Base-by-base conservation (phyloP, 2,329 filamentous ascomycete species). In the Exophiala dermatitidis region DNA sequence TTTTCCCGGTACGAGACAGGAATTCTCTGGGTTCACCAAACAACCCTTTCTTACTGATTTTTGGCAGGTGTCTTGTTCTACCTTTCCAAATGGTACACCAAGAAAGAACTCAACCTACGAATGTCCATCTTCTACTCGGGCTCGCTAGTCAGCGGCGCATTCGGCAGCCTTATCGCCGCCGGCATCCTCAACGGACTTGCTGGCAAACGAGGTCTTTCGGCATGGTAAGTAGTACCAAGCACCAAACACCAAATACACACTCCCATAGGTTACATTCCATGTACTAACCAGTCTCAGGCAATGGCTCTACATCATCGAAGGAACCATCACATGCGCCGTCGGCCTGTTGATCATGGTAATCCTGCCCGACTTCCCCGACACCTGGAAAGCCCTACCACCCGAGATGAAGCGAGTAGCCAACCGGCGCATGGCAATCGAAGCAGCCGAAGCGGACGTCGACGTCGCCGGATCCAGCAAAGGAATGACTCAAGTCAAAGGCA, bases 81-180 rank as follows among this genome's bases (percentile, higher is more conserved):
- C 43, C 72, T 85, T 70, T 2, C 19, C 82, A 79, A 0, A 81
- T 83, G 60, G 77, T 86, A 86, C 66, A 85, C 82, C 1, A 74
- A 81, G 45, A 75, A 77, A 46, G 79, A 82, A 67, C 62, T 83
- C 56, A 74, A 76, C 12, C 69, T 70, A 49, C 51, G 61, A 36
- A 81, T 81, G 60, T 78, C 79, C 49, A 73, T 82, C 33, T 67
- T 83, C 29, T 82, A 81, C 67, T 80, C 78, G 0, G 78, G 79
- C 0, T 72, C 83, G 1, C 65, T 78, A 19, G 68, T 80, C 31
- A 73, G 72, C 49, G 74, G 68, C 44, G 77, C 77, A 1, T 80
- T 80, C 59, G 76, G 75, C 7, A 76, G 74, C 19, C 68, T 80
- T n/a, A 77, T 81, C 46, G 77, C 74, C 8, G 77, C 77, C 2